Evolutionary conservation across 441 rosid species (phyloP), one percentile per base, ranked within the genome.

Genomic region (Populus trichocarpa): DNA sequence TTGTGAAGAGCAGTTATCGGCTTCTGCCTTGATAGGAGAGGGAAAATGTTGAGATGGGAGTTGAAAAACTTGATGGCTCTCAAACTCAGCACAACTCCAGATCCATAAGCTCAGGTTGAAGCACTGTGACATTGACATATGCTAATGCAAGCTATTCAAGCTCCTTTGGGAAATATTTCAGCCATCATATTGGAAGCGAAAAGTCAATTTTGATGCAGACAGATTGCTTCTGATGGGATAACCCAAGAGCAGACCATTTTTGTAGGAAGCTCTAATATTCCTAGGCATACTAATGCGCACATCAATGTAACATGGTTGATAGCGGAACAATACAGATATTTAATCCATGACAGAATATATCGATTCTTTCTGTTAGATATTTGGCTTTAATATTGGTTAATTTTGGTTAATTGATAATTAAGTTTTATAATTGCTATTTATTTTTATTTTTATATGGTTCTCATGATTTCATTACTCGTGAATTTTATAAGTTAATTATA

Each of bases 191-290:
- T 69, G 65, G 16, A 77, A 67, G 30, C 63, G 79, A 42, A n/a
- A 66, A 67, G 57, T 64, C 81, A 81, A 78, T 83, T 88, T 80
- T 85, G 81, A 77, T 70, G 59, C 59, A 76, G 83, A 63, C 68
- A 84, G 79, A 36, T 28, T 72, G 80, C 75, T 72, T 10, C 65
- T 61, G 40, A 64, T 75, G 74, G 74, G 53, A 23, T 30, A 28
- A 9, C 32, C 12, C 75, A 46, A 26, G 16, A 26, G 26, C 30
- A 20, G 16, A 23, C 20, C 20, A 36, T 73, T 16, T n/a, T 72
- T 67, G 46, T 69, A 50, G 57, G 57, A 42, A 40, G 33, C 14
- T 42, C n/a, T 30, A 63, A 35, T 70, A 71, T 70, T 73, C 63
- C 1, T 5, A 14, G 74, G 74, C 77, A 75, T 50, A 69, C 32